phyloP scores from a whole-genome alignment of 1,284 basidiomycete genomes.

The Trametes pubescens region DNA sequence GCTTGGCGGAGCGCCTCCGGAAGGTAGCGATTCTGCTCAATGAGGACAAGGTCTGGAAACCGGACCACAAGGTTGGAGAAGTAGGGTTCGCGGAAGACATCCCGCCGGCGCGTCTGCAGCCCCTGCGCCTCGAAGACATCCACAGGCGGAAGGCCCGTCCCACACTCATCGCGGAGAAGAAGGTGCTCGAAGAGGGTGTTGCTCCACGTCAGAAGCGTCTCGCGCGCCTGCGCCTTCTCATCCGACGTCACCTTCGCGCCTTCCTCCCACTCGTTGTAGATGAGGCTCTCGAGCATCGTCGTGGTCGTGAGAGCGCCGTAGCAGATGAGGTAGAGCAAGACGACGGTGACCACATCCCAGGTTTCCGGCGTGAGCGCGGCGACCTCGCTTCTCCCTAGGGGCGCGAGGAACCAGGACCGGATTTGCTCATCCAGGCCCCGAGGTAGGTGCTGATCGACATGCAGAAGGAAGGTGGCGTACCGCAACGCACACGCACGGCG shows the following conservation, averaged over 20 bases:
- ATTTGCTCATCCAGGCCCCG: conserved; percentile 73
- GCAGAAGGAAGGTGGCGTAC: conserved; percentile 73
- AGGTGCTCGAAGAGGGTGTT: conserved; percentile 68
- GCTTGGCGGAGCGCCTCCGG: conserved; percentile 56
- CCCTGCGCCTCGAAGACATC: conserved; percentile 71
- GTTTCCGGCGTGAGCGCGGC: conserved; percentile 61
- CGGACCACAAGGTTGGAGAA: conserved; percentile 67
- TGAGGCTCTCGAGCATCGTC: conserved; percentile 72
- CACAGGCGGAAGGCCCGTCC: conserved; percentile 52
- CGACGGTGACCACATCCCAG: conserved; percentile 70
- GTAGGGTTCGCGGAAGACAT: conserved; percentile 69
- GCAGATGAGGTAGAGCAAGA: conserved; percentile 71
- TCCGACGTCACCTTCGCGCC: conserved; percentile 50
- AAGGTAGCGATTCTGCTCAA: conserved; percentile 68
- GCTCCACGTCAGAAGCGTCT: conserved; percentile 63
- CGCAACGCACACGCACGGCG: conserved; percentile 62
- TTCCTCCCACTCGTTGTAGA: conserved; percentile 77
- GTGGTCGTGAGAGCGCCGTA: conserved; percentile 74
- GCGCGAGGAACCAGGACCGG: conserved; percentile 70
- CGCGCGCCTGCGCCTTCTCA: conserved; percentile 51
- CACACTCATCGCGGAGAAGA: conserved; percentile 61
- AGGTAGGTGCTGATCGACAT: conserved; percentile 78
- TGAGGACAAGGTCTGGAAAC: conserved; percentile 70
- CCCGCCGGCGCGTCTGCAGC: conserved; percentile 69
- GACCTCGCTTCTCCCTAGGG: conserved; percentile 65